Conservation (phyloP, 805 yeast genomes). For the Debaryomyces maramus region DNA sequence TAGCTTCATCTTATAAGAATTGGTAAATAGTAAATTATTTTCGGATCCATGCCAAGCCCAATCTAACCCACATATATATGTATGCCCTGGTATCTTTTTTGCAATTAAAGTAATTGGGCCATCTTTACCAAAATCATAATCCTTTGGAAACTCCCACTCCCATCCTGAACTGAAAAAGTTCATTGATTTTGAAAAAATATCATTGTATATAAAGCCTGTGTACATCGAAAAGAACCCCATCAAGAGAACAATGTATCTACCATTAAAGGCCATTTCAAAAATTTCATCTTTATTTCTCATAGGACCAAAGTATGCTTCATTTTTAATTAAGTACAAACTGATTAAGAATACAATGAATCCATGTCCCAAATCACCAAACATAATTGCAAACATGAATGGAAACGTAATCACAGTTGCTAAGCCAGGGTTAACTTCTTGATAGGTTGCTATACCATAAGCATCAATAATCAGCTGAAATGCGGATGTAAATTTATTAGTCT, state of each 20-base stretch:
- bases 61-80: slow-evolving; percentile 65
- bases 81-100: slow-evolving; percentile 40
- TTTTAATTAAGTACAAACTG: slow-evolving; percentile 53
- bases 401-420: slow-evolving; percentile 72
- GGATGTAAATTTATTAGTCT: slow-evolving; percentile 64
- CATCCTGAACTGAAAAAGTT: slow-evolving; percentile 69
- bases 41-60: slow-evolving; percentile 82
- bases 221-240: slow-evolving; percentile 76
- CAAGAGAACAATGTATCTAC: slow-evolving; percentile 64
- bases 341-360: slow-evolving; percentile 63
- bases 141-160: slow-evolving; percentile 60
- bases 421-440: slow-evolving; percentile 75
- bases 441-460: slow-evolving; percentile 77
- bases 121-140: slow-evolving; percentile 32
- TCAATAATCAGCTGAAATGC: slow-evolving; percentile 73
- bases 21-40: slow-evolving; percentile 64
- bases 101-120: slow-evolving; percentile 47
- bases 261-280: slow-evolving; percentile 73
- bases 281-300: slow-evolving; percentile 68
- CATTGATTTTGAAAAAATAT: slow-evolving; percentile 69
- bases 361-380: slow-evolving; percentile 84
- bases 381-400: slow-evolving; percentile 80
- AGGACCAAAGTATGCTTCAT: slow-evolving; percentile 51
- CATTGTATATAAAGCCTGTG: slow-evolving; percentile 73
- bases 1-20: slow-evolving; percentile 76